Percentiles rank a stretch among this genome's conserved stretches.
These are phyloP conservation scores for Arthrobotrys megalospora DNA, from an alignment of 2,329 filamentous ascomycete species.

Conservation along the genomic window DNA sequence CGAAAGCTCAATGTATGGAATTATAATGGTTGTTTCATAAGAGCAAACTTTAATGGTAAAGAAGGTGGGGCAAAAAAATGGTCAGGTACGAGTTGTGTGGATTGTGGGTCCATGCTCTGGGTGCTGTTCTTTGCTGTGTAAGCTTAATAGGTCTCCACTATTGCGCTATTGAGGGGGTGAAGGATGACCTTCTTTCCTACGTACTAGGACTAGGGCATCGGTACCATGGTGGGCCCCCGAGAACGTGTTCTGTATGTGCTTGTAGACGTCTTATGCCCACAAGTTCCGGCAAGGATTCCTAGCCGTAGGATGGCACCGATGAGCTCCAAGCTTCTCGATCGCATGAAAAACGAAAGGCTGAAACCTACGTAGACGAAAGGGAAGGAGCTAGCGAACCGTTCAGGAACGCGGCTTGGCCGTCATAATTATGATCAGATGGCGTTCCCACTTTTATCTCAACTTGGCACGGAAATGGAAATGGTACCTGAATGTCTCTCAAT, in stretches of 20 bases:
- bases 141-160: constrained; percentile 43
- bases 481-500: constrained; percentile 54
- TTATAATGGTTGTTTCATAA: constrained; percentile 53
- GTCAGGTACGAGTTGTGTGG: constrained; percentile 30
- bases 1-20: constrained; percentile 18
- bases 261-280: constrained; percentile 2
- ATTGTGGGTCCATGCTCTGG: constrained; percentile 28
- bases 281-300: constrained; percentile 12
- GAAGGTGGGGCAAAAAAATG: constrained; percentile 45
- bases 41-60: constrained; percentile 52
- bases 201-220: constrained; percentile 6
- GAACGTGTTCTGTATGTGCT: background rate
- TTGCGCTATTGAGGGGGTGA: constrained; percentile 43
- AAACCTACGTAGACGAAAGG: constrained; percentile 36
- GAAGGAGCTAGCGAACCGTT: constrained; percentile 38
- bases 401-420: constrained; percentile 28
- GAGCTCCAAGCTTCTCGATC: constrained; percentile 5
- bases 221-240: constrained; percentile 3
- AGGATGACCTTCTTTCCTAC: constrained; percentile 9
- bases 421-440: constrained; percentile 46
- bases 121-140: background rate
- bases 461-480: constrained; percentile 31
- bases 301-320: background rate
- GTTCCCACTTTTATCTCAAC: constrained; percentile 12
- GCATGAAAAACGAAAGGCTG: background rate